Evolutionary conservation across 345 rosid genomes (phyloP).

Genomic region (Gossypium thurberi): DNA sequence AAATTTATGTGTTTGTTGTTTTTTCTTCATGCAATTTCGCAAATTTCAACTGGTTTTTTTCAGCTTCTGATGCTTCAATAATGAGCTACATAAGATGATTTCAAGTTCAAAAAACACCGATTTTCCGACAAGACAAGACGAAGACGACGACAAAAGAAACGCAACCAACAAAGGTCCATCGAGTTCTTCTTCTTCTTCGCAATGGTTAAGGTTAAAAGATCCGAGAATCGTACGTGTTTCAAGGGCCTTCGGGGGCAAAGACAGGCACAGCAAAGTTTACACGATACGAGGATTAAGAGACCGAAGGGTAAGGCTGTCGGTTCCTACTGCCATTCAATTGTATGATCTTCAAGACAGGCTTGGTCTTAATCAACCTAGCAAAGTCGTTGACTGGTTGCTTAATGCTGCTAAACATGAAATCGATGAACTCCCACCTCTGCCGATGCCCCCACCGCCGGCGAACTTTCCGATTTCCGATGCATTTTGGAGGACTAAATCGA

Average conservation of each 20-base stretch:
- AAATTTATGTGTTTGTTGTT: not conserved
- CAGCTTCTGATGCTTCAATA: slow-evolving; percentile 12
- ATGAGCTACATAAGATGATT: slow-evolving; percentile 36
- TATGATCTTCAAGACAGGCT: slow-evolving; percentile 83
- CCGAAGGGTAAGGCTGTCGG: slow-evolving; percentile 74
- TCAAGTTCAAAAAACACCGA: slow-evolving; percentile 30
- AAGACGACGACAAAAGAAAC: not conserved
- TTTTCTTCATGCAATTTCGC: not conserved
- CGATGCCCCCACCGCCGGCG: slow-evolving; percentile 24
- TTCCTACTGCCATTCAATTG: slow-evolving; percentile 73
- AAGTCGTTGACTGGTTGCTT: slow-evolving; percentile 80
- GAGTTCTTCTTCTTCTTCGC: slow-evolving; percentile 21
- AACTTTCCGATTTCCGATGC: slow-evolving; percentile 25
- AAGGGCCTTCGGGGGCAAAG: slow-evolving; percentile 75
- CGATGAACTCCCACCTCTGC: slow-evolving; percentile 80
- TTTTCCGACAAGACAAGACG: slow-evolving; percentile 29
- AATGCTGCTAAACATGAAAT: slow-evolving; percentile 64
- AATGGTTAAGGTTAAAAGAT: slow-evolving; percentile 62
- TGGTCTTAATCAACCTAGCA: slow-evolving; percentile 82
- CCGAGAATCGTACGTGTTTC: slow-evolving; percentile 73
- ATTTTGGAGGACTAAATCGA: slow-evolving; percentile 27
- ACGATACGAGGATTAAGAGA: slow-evolving; percentile 73
- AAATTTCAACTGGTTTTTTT: not conserved
- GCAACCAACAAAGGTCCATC: slow-evolving; percentile 38
- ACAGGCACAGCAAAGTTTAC: slow-evolving; percentile 77